phyloP scores from a whole-genome alignment of 257 asterid species.

The Solanum chmielewskii region DNA sequence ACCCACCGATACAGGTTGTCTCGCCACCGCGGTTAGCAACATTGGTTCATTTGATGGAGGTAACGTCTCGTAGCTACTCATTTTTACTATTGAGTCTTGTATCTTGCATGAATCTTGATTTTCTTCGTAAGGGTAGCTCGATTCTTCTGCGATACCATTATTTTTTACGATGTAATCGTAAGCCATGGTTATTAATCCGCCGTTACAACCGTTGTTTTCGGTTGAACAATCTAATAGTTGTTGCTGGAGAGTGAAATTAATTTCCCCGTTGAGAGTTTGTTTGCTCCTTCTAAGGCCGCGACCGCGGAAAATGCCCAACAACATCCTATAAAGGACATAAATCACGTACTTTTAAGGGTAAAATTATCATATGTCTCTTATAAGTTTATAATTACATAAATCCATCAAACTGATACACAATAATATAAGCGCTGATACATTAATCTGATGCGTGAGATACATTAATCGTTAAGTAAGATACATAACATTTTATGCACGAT shows the following conservation, averaged over 20 bases:
- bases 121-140: conserved; percentile 5
- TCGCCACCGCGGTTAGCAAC: background rate
- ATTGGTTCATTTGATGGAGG: background rate
- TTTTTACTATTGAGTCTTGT: background rate
- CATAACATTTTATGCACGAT: too few relatives aligned
- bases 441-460: too few relatives aligned
- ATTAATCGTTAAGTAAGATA: too few relatives aligned
- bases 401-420: too few relatives aligned
- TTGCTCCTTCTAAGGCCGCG: conserved; percentile 4
- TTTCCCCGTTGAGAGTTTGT: background rate
- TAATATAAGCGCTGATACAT: too few relatives aligned
- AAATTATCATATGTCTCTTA: too few relatives aligned
- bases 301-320: conserved; percentile 7
- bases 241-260: conserved; percentile 1
- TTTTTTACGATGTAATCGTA: conserved; percentile 4
- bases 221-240: background rate
- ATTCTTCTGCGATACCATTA: background rate
- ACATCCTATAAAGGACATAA: background rate
- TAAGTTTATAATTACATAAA: too few relatives aligned
- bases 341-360: too few relatives aligned
- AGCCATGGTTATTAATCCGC: conserved; percentile 6
- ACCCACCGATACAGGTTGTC: background rate
- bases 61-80: background rate
- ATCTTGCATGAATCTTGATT: conserved; percentile 3
- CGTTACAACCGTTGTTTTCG: background rate